phyloP scores from a whole-genome alignment of 305 asterid species.

The Withania somnifera region DNA sequence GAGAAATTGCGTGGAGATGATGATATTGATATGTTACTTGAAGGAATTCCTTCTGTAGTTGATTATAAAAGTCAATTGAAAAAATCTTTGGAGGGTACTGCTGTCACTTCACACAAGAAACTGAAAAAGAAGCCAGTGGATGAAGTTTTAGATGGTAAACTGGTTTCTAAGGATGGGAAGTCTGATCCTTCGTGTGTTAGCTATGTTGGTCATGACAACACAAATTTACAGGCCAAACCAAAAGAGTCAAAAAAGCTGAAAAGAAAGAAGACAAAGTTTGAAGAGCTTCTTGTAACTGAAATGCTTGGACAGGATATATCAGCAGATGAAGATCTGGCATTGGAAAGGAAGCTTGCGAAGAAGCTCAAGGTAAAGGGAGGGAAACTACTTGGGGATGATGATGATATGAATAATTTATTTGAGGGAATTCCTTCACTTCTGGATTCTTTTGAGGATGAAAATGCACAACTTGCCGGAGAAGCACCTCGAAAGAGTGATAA shows the following conservation, averaged over 20 bases:
- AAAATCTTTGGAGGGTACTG: conserved; percentile 2
- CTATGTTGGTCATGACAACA: conserved; percentile 19
- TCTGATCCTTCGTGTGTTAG: conserved; percentile 18
- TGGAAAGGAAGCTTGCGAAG: conserved; percentile 35
- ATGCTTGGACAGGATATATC: conserved; percentile 16
- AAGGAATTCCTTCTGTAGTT: conserved; percentile 46
- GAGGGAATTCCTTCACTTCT: conserved; percentile 36
- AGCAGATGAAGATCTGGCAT: conserved; percentile 30
- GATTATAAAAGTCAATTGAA: conserved; percentile 19
- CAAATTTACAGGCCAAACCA: conserved; percentile 10
- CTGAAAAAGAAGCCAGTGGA: conserved; percentile 7
- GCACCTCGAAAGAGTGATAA: conserved; percentile 6
- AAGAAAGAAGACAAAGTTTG: conserved; percentile 31
- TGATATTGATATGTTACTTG: conserved; percentile 43
- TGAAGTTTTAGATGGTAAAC: conserved; percentile 30
- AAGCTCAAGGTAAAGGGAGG: conserved; percentile 33
- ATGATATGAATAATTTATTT: conserved; percentile 27
- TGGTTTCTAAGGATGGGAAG: conserved; percentile 14
- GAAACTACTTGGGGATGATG: conserved; percentile 26
- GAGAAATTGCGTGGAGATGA: conserved; percentile 51
- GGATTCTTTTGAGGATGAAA: conserved; percentile 12
- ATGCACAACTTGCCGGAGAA: conserved; percentile 7
- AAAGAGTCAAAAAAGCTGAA: conserved; percentile 20
- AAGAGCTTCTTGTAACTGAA: conserved; percentile 30
- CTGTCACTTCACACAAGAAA: conserved; percentile 6